A percentile compares a stretch with the other conserved stretches of the same genome.
Conservation (phyloP, 2,329 filamentous ascomycete genomes). For the Ophiostoma perfectum region DNA sequence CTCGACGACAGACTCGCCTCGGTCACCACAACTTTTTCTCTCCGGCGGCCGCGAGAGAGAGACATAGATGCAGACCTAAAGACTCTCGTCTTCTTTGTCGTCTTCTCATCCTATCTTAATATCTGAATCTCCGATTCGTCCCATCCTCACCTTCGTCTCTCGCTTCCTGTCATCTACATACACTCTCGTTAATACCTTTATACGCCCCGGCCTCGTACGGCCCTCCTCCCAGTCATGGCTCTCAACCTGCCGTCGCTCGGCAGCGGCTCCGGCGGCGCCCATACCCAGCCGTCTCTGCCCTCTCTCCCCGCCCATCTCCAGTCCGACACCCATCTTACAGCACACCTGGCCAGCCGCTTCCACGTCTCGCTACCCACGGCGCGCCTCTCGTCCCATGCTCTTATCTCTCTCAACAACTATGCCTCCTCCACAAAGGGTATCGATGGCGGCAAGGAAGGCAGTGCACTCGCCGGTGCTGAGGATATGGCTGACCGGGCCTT, state of each 20-base stretch:
- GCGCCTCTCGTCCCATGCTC: constrained; percentile 80
- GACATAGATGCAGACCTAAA: not conserved
- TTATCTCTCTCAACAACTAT: constrained; percentile 92
- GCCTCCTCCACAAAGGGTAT: constrained; percentile 80
- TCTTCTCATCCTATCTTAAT: not conserved
- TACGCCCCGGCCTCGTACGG: constrained; percentile 17
- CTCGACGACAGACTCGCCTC: not conserved
- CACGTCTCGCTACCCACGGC: constrained; percentile 87
- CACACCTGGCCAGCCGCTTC: constrained; percentile 81
- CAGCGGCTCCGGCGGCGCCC: constrained; percentile 53
- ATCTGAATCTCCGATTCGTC: not conserved
- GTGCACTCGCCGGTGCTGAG: constrained; percentile 86
- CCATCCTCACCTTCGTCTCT: not conserved
- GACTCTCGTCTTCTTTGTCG: not conserved
- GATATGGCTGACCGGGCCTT: constrained; percentile 85
- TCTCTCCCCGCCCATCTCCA: constrained; percentile 79
- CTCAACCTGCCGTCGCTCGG: constrained; percentile 48
- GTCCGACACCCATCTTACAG: constrained; percentile 61
- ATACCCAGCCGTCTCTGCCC: constrained; percentile 80
- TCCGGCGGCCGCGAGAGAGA: no score
- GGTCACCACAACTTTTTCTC: not conserved
- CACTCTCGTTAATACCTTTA: not conserved
- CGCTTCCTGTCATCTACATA: not conserved
- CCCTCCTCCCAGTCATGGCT: constrained; percentile 47
- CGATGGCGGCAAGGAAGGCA: constrained; percentile 87